phyloP scores from a whole-genome alignment of 352 stramenopile species.

The Phytophthora lateralis region DNA sequence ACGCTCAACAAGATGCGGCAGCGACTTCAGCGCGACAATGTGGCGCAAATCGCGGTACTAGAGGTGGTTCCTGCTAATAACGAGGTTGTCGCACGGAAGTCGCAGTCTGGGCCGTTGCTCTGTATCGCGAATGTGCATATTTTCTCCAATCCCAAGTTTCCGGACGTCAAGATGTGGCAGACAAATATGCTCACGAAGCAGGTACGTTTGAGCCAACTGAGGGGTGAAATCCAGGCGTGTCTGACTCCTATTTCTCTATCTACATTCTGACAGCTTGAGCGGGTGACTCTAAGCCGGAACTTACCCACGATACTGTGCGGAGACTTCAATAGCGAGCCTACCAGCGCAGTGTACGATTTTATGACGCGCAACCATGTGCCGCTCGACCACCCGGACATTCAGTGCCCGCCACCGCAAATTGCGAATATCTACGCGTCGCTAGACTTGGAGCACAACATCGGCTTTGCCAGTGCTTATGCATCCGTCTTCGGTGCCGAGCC shows the following conservation, averaged over 20 bases:
- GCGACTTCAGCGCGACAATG: constrained; percentile 97
- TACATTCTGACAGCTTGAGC: constrained; percentile 61
- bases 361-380: constrained; percentile 90
- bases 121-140: constrained; percentile 99
- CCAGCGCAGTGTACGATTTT: constrained; percentile 97
- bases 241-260: constrained; percentile 6
- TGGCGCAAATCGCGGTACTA: constrained; percentile 97
- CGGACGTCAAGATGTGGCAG: constrained; percentile 99
- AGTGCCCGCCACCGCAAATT: constrained; percentile 70
- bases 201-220: constrained; percentile 30
- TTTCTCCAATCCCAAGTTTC: constrained; percentile 98
- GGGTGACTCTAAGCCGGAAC: constrained; percentile 65
- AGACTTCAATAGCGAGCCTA: constrained; percentile 98
- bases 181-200: constrained; percentile 88
- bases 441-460: constrained; percentile 92
- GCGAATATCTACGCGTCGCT: constrained; percentile 77
- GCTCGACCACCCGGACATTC: constrained; percentile 92
- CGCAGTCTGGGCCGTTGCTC: constrained; percentile 74
- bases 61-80: constrained; percentile 91
- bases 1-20: constrained; percentile 66
- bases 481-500: constrained; percentile 96
- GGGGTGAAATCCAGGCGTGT: neutral
- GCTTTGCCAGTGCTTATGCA: constrained; percentile 95
- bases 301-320: constrained; percentile 97
- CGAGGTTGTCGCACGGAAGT: constrained; percentile 53